phyloP scores from a whole-genome alignment of 2,329 filamentous ascomycete species.

The Lomentospora prolificans region DNA sequence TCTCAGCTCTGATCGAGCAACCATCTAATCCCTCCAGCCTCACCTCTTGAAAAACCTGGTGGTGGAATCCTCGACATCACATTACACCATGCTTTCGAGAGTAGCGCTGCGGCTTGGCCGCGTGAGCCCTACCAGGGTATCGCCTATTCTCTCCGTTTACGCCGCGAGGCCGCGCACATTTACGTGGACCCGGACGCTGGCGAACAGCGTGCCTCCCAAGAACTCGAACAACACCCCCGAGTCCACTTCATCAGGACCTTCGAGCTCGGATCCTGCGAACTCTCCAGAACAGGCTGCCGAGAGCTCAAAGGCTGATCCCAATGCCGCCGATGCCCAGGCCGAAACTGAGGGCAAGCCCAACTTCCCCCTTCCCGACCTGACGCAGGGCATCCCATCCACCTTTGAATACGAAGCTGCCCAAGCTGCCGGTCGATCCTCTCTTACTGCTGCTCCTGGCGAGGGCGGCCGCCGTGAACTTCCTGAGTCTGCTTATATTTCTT shows the following conservation, averaged over 20 bases:
- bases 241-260: neutral
- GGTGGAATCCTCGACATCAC: neutral
- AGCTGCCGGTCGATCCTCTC: conserved; percentile 22
- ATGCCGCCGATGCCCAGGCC: conserved; percentile 13
- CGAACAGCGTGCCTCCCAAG: neutral
- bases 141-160: neutral
- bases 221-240: neutral
- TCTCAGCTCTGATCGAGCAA: conserved; percentile 1
- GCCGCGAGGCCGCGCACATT: conserved; percentile 1
- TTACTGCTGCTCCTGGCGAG: conserved; percentile 22
- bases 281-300: conserved; percentile 7
- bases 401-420: conserved; percentile 63
- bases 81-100: conserved; percentile 6
- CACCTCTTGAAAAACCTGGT: neutral
- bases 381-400: conserved; percentile 89
- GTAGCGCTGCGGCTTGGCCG: conserved; percentile 4
- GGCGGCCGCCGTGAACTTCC: conserved; percentile 48
- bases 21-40: neutral
- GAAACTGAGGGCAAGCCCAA: conserved; percentile 10
- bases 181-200: conserved; percentile 4
- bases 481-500: conserved; percentile 79
- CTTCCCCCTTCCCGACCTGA: conserved; percentile 64
- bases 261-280: neutral
- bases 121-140: neutral
- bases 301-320: neutral